These are phyloP conservation scores for Sphagnum magellanicum DNA, from an alignment of 228 moss, liverwort and hornwort species.

Conservation along the genomic window DNA sequence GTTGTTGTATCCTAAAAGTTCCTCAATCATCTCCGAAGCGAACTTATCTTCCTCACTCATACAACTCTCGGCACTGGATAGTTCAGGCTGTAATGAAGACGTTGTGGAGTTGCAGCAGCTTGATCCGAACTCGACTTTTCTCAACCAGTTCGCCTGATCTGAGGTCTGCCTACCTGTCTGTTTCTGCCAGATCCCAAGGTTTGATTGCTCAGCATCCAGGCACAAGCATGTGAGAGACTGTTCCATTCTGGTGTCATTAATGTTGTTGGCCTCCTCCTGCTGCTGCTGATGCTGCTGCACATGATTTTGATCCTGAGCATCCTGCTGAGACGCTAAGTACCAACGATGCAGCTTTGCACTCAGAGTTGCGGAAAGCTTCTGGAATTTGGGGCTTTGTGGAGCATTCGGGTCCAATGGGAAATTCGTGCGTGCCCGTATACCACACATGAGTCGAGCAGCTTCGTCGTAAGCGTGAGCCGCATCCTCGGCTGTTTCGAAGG, in stretches of 20 bases:
- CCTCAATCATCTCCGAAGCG: constrained; percentile 63
- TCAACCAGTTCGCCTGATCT: constrained; percentile 38
- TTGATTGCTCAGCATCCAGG: constrained; percentile 52
- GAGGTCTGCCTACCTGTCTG: constrained; percentile 31
- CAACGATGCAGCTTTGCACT: constrained; percentile 60
- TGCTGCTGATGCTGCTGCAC: too few relatives aligned
- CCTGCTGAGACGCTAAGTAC: constrained; percentile 52
- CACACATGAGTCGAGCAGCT: constrained; percentile 56
- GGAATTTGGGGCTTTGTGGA: constrained; percentile 40
- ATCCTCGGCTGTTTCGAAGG: constrained; percentile 52
- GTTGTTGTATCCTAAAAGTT: constrained; percentile 34
- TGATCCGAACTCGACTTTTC: constrained; percentile 47
- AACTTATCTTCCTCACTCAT: constrained; percentile 61
- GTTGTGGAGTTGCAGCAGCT: background rate
- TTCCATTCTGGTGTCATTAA: constrained; percentile 17
- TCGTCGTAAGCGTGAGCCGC: constrained; percentile 63
- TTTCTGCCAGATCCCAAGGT: constrained; percentile 59
- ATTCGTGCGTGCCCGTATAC: constrained; percentile 56
- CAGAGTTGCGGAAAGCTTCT: constrained; percentile 44
- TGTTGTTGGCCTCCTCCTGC: background rate
- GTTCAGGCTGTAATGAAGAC: background rate
- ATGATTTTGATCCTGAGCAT: constrained; percentile 1
- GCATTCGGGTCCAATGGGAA: constrained; percentile 44
- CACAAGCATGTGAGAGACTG: constrained; percentile 48
- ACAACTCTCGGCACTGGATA: background rate